Conservation (phyloP, 2,329 filamentous ascomycete species). For the Coleophoma cylindrospora region DNA sequence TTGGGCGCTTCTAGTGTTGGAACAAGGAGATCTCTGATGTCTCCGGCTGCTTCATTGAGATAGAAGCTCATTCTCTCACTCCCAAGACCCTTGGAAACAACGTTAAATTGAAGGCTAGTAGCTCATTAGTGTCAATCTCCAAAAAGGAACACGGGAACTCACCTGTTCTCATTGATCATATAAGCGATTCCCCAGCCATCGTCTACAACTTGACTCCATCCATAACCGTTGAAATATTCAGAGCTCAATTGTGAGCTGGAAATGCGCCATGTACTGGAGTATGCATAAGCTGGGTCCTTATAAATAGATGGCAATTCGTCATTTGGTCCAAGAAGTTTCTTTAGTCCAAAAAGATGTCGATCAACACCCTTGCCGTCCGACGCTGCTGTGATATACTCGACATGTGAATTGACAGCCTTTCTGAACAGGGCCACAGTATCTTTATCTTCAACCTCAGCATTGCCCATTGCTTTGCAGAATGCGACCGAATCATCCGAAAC, state of each 20-base stretch:
- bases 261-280: conserved; percentile 85
- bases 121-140: conserved; percentile 14
- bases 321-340: conserved; percentile 77
- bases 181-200: conserved; percentile 96
- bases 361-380: conserved; percentile 92
- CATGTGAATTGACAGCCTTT: conserved; percentile 73
- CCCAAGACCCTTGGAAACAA: conserved; percentile 89
- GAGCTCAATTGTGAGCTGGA: conserved; percentile 86
- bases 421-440: conserved; percentile 72
- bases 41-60: conserved; percentile 86
- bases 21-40: conserved; percentile 81
- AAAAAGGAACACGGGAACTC: conserved; percentile 22
- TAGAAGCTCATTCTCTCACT: conserved; percentile 94
- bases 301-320: conserved; percentile 81
- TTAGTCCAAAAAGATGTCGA: conserved; percentile 93
- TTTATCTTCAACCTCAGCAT: conserved; percentile 57
- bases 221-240: conserved; percentile 98
- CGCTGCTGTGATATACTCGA: conserved; percentile 86
- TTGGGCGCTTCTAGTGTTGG: conserved; percentile 76
- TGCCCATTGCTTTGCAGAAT: conserved; percentile 84
- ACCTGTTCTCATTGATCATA: conserved; percentile 99
- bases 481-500: conserved; percentile 89
- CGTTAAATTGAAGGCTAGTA: conserved; percentile 88
- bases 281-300: conserved; percentile 78
- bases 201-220: conserved; percentile 97